Evolutionary conservation across 1,139 yeast species (phyloP).

Genomic region (Candida pseudoviswanathii): DNA sequence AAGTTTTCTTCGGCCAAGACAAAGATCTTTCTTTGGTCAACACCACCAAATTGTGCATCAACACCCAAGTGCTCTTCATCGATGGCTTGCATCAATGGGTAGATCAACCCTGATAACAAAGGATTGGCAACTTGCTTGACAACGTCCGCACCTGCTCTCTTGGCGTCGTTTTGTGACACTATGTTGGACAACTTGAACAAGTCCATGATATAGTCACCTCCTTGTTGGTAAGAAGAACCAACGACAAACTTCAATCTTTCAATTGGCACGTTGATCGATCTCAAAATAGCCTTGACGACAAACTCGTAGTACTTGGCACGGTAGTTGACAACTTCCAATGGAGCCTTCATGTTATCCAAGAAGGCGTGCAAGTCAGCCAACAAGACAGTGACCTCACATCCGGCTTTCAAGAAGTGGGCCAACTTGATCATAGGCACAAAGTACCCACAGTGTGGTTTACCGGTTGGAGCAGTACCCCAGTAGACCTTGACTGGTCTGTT

Average conservation of each 20-base stretch:
- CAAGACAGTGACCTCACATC: slow-evolving; percentile 89
- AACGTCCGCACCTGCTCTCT: slow-evolving; percentile 99
- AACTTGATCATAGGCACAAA: slow-evolving; percentile 96
- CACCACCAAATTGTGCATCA: slow-evolving; percentile 98
- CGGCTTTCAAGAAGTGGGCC: slow-evolving; percentile 94
- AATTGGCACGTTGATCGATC: slow-evolving; percentile 86
- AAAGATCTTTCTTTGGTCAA: slow-evolving; percentile 97
- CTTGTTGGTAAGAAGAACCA: slow-evolving; percentile 87
- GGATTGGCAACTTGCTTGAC: slow-evolving; percentile 98
- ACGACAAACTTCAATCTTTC: slow-evolving; percentile 80
- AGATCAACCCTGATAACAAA: slow-evolving; percentile 86
- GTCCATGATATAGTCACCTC: slow-evolving; percentile 82
- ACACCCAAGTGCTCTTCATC: slow-evolving; percentile 90
- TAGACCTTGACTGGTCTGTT: slow-evolving; percentile 82
- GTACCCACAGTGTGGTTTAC: slow-evolving; percentile 98
- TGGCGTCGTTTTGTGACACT: slow-evolving; percentile 93
- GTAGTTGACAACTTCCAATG: slow-evolving; percentile 85
- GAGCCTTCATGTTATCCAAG: slow-evolving; percentile 97
- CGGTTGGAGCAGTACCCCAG: slow-evolving; percentile 89
- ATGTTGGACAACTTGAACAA: slow-evolving; percentile 78
- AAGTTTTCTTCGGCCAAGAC: slow-evolving; percentile 96
- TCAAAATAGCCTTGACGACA: slow-evolving; percentile 80
- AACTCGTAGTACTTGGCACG: slow-evolving; percentile 89
- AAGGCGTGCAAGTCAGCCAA: slow-evolving; percentile 98
- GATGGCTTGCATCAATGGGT: slow-evolving; percentile 98